Evolutionary conservation across 2,329 filamentous ascomycete genomes (phyloP).

Genomic region (Domatiomyces globalis): DNA sequence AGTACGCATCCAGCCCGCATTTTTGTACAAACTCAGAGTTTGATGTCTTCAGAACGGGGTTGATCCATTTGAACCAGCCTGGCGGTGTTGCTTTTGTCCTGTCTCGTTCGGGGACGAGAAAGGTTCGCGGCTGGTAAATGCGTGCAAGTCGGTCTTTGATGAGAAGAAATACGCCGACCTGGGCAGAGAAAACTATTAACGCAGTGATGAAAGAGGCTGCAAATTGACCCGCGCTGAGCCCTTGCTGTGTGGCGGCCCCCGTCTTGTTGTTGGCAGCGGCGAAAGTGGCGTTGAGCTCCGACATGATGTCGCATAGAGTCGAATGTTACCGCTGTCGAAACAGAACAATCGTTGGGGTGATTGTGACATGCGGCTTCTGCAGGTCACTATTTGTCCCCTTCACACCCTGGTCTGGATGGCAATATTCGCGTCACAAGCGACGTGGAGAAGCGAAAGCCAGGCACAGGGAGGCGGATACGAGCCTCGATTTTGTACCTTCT

Average conservation of each 20-base stretch:
- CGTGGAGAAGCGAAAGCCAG: not conserved
- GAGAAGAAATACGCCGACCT: conserved; percentile 57
- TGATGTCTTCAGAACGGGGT: conserved; percentile 50
- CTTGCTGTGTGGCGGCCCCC: conserved; percentile 9
- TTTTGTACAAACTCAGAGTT: conserved; percentile 83
- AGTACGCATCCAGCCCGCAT: conserved; percentile 91
- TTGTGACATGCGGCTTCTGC: not conserved
- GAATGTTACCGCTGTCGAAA: not conserved
- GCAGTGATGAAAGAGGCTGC: conserved; percentile 51
- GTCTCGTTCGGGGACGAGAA: conserved; percentile 71
- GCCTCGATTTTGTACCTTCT: not conserved
- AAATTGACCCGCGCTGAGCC: conserved; percentile 33
- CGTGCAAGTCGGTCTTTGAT: conserved; percentile 64
- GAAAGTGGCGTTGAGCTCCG: conserved; percentile 8
- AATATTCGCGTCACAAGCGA: not conserved
- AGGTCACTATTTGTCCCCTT: not conserved
- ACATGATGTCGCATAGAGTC: conserved; percentile 3
- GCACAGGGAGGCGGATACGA: not conserved
- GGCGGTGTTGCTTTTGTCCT: conserved; percentile 59
- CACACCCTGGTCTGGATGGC: not conserved
- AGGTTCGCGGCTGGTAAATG: conserved; percentile 79
- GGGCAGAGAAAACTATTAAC: conserved; percentile 47
- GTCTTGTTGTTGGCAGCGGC: conserved; percentile 7
- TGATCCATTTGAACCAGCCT: conserved; percentile 40
- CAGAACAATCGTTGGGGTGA: not conserved